These are phyloP conservation scores for Thalassia testudinum DNA, from an alignment of 116 monocot genomes.

Conservation along the genomic window DNA sequence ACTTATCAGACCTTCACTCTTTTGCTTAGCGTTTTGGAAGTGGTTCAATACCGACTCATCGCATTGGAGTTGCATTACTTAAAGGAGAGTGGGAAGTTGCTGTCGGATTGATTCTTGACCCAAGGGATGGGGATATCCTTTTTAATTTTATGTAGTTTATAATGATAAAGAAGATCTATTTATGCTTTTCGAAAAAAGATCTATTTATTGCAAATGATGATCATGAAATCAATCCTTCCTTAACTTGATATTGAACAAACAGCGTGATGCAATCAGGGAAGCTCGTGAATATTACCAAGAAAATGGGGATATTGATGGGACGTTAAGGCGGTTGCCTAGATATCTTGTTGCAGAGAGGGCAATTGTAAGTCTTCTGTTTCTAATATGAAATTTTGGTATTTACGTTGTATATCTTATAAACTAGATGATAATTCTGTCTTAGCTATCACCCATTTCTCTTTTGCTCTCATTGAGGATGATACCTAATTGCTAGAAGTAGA, in stretches of 20 bases:
- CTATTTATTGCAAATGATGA: not conserved
- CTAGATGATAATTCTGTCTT: too few relatives aligned
- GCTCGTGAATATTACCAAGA: slow-evolving; percentile 52
- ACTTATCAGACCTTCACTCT: not conserved
- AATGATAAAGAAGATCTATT: not conserved
- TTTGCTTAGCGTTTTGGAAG: slow-evolving; percentile 82
- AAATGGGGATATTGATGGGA: slow-evolving; percentile 60
- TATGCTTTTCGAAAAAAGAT: too few relatives aligned
- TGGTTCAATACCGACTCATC: slow-evolving; percentile 93
- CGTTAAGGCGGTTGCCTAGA: slow-evolving; percentile 55
- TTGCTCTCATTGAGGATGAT: too few relatives aligned
- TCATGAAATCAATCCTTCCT: slow-evolving; percentile 8
- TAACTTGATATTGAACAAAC: slow-evolving; percentile 50
- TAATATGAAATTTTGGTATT: not conserved
- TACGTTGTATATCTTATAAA: too few relatives aligned
- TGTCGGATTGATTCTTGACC: slow-evolving; percentile 81
- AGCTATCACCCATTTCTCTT: too few relatives aligned
- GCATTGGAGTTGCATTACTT: slow-evolving; percentile 79
- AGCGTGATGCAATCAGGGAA: slow-evolving; percentile 35
- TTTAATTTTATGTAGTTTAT: not conserved
- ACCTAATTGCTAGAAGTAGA: too few relatives aligned
- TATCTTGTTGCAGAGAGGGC: slow-evolving; percentile 89
- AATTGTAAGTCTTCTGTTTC: slow-evolving; percentile 47
- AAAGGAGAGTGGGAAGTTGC: slow-evolving; percentile 88
- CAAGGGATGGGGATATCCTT: slow-evolving; percentile 98